Evolutionary conservation across 106 monocot genomes (phyloP), one percentile per base, ranked within the genome.

Genomic region (Apostasia ramifera): DNA sequence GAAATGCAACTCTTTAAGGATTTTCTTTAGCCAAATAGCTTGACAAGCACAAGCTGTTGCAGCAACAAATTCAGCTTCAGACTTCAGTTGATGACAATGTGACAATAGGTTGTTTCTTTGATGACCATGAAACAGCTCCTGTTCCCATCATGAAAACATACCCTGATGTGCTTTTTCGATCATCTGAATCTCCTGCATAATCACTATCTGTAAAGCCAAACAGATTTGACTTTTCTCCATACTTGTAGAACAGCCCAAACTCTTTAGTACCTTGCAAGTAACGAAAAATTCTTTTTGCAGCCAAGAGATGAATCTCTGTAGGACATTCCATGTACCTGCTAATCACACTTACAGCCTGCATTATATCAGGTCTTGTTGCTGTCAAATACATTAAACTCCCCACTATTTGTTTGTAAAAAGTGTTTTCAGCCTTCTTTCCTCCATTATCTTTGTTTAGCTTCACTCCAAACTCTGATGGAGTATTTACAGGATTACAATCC

Each of bases 331-430:
- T 74, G 41, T 63, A 79, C 65, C 68, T 73, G 9, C 55, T 63
- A 1, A 74, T 54, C 0, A 79, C 9, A 50, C 61, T 55, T 13
- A 79, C 79, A 39, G 40, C 14, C 73, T 74, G 44, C 61, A 64
- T 63, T 59, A 79, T 69, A 15, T 79, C 62, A 50, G 79, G 79
- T 51, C 79, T 68, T 73, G 68, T 79, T 51, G 66, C 52, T 13
- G 60, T 68, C 12, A 73, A 45, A 56, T 79, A 79, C 67, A 79
- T 68, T 47, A 79, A 79, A 47, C 68, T 56, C 1, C 79, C 74
- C 13, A 79, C 55, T 37, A 79, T 60, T 49, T 68, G 47, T 58
- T 68, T 79, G 67, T 72, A 79, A 63, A 59, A 57, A 14, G 75
- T 68, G 55, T 6, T 57, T 14, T 77, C 63, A 43, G 64, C 70